Conservation (phyloP, 2,329 filamentous ascomycete species). For the Westerdykella aurantiaca region DNA sequence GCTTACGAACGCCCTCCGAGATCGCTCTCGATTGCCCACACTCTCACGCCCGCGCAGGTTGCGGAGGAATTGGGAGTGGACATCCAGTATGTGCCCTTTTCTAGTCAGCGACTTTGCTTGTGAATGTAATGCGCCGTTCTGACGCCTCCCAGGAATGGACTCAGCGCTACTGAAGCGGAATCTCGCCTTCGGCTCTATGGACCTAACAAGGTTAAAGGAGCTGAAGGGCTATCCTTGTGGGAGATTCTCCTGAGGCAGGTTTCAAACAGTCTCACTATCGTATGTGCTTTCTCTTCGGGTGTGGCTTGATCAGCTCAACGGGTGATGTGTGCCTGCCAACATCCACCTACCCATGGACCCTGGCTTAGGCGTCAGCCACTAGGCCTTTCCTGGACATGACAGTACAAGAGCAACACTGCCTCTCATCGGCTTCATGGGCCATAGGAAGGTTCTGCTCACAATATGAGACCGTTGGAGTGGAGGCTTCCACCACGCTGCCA, state of each 20-base stretch:
- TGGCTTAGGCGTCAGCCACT: neutral
- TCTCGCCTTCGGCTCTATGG: constrained; percentile 61
- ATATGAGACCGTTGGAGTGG: no score
- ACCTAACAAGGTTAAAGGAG: constrained; percentile 64
- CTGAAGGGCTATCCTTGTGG: constrained; percentile 66
- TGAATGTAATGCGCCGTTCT: constrained; percentile 12
- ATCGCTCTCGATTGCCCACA: constrained; percentile 31
- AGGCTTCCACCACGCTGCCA: neutral
- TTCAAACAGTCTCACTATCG: constrained; percentile 69
- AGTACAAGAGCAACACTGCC: no score
- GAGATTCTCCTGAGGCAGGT: constrained; percentile 72
- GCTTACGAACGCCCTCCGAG: constrained; percentile 13
- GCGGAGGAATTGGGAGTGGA: constrained; percentile 34
- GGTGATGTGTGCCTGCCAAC: neutral
- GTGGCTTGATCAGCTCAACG: constrained; percentile 4
- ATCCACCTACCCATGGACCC: constrained; percentile 3
- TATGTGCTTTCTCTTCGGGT: constrained; percentile 24
- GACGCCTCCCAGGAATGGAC: constrained; percentile 48
- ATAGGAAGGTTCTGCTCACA: constrained; percentile 4
- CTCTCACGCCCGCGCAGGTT: constrained; percentile 32
- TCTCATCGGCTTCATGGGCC: constrained; percentile 1
- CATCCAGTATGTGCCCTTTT: constrained; percentile 22
- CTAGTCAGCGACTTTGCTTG: neutral
- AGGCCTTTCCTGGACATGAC: neutral
- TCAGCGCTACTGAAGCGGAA: constrained; percentile 58